phyloP scores from a whole-genome alignment of 2,329 filamentous ascomycete genomes.

The Talaromyces sp. region DNA sequence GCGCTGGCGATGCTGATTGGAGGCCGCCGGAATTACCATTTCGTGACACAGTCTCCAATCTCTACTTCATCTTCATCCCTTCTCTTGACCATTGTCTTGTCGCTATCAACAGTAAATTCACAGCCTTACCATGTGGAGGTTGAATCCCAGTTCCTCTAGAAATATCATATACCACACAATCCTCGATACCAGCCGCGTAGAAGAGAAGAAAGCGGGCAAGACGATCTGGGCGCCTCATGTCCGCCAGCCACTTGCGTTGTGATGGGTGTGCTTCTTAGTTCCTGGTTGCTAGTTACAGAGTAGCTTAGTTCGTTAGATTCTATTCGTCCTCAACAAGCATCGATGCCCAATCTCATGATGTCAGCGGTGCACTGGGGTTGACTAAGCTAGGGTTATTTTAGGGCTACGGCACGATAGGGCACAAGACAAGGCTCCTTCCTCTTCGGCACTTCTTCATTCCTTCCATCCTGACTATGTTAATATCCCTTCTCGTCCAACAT shows the following conservation, averaged over 20 bases:
- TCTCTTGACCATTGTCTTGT: too few species aligned
- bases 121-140: too few species aligned
- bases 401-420: background rate
- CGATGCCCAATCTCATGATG: slow-evolving; percentile 6
- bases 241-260: slow-evolving; percentile 4
- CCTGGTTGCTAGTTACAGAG: too few species aligned
- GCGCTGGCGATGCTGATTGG: slow-evolving; percentile 15
- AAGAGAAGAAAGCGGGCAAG: background rate
- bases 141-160: too few species aligned
- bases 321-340: background rate
- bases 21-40: background rate
- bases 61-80: background rate
- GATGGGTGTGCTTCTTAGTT: background rate
- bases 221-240: background rate
- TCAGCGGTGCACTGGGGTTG: background rate
- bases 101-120: too few species aligned
- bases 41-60: background rate
- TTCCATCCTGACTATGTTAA: background rate
- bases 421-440: background rate
- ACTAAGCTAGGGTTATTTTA: background rate
- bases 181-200: background rate
- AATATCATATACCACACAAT: too few species aligned
- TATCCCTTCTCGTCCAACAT: background rate
- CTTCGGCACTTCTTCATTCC: background rate
- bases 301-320: too few species aligned